A percentile compares a stretch with the other conserved stretches of the same genome.
Evolutionary conservation across 441 rosid species (phyloP).

Genomic region (Jatropha podagrica): DNA sequence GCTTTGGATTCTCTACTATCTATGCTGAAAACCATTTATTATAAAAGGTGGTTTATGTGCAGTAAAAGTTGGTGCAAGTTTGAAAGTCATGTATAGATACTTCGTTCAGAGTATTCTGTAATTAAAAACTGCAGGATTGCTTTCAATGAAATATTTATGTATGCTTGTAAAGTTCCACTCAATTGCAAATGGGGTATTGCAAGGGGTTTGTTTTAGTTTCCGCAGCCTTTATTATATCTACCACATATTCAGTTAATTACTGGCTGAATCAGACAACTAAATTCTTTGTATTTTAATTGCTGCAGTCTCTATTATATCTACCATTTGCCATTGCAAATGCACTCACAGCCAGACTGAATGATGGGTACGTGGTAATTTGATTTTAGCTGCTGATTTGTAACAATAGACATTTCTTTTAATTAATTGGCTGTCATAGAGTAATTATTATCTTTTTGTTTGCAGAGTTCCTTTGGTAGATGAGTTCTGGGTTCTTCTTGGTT

Average conservation of each 20-base stretch:
- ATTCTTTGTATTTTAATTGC: slow-evolving; percentile 7
- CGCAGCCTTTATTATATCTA: no score
- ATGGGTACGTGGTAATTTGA: slow-evolving; percentile 52
- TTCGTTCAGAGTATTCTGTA: background rate
- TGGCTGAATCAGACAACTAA: background rate
- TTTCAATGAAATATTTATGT: background rate
- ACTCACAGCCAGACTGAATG: slow-evolving; percentile 77
- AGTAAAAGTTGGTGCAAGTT: no score
- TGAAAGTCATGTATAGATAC: no score
- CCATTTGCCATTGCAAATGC: slow-evolving; percentile 93
- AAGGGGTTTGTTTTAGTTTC: background rate
- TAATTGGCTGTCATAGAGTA: background rate
- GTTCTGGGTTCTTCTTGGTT: slow-evolving; percentile 93
- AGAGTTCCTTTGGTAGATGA: slow-evolving; percentile 91
- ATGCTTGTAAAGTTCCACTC: background rate
- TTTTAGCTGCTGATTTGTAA: slow-evolving; percentile 5
- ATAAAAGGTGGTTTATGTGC: background rate
- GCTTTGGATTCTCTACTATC: background rate
- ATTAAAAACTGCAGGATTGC: background rate
- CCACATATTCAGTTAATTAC: background rate
- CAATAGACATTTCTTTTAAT: slow-evolving; percentile 1
- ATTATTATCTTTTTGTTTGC: slow-evolving; percentile 19
- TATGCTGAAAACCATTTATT: background rate
- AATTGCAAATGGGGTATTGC: background rate
- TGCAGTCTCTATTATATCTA: slow-evolving; percentile 85